Evolutionary conservation across 202 grass and related monocot species (phyloP), one percentile per base, ranked within the genome.

Genomic region (Dendrocalamus latiflorus): DNA sequence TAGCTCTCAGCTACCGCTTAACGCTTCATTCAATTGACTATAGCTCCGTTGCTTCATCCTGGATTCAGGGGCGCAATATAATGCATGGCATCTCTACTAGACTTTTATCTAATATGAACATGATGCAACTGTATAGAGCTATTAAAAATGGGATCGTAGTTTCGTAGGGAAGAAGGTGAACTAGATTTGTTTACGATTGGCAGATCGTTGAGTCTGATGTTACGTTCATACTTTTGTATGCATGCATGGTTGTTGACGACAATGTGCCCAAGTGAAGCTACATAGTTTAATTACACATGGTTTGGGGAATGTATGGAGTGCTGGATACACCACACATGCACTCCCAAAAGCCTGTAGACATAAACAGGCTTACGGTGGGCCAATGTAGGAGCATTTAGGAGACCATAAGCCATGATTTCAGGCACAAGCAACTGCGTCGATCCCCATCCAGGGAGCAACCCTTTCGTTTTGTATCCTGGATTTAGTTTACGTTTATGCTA

Each of bases 401-500:
- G 55, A 79, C 66, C 65, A 25, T 72, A 54, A 45, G 17, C 74
- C 66, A 44, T 42, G 68, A 79, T 80, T 80, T 58, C 39, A 56
- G 66, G 67, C 84, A 45, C 13, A 66, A 86, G 47, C 47, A 69
- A 74, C 68, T n/a, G 57, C 68, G 2, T 38, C 13, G 65, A 12
- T 65, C 45, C 58, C 47, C 24, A 17, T 10, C 17, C 18, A 72
- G 68, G 76, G 58, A 25, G 36, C 58, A 72, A 45, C 8, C 26
- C 26, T 48, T 58, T 79, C 36, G 45, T 65, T 72, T 15, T 36
- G 33, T 21, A 12, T 21, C 83, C 56, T 62, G 43, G n/a, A n/a
- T n/a, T n/a, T n/a, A n/a, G n/a, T n/a, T n/a, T n/a, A n/a, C n/a
- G n/a, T n/a, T n/a, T n/a, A n/a, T n/a, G n/a, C n/a, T n/a, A n/a